Base-by-base conservation (phyloP, 2,329 filamentous ascomycete species). In the Penicillium hesseltinei region DNA sequence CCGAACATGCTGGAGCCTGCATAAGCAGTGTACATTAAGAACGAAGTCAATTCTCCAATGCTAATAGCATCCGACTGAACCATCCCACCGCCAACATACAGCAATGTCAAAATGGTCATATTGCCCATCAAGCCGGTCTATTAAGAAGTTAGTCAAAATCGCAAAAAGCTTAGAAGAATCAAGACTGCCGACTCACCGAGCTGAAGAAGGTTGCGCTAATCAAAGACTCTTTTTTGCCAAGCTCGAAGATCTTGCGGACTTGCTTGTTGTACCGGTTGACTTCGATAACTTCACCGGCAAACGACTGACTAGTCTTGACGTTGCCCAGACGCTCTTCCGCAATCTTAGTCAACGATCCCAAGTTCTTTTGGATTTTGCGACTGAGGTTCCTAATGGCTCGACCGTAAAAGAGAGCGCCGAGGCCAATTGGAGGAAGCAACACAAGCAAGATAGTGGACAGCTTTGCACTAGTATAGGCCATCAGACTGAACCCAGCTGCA, bases 241-340 rank as follows among this genome's bases (percentile, higher is more conserved):
- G 83, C 11, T 87, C 83, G 70, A 99, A 99, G 60, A 99, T 96
- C 71, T 89, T 92, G 66, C 90, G 88, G 58, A 97, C 88, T 75
- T 97, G 94, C 31, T 82, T 86, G 73, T 97, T 97, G 78, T 99
- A 99, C 49, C 95, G 88, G 40, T 85, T 80, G 33, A 97, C 88
- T 78, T 99, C 94, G 66, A 94, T 88, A 13, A 92, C 85, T 73
- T 99, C 94, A 49, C 92, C 94, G 25, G 90, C 92, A 73, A 99
- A 99, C 15, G 94, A 92, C 76, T 99, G 94, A 67, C 91, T 95
- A 0, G 94, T 99, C 71, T 92, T 90, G 59, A 99, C 92, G 73
- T 97, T 99, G 54, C 94, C 93, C 23, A 99, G 80, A n/a, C 94
- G 87, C 75, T 99, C 95, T 78, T 99, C 95, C 0, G 94, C 94